Evolutionary conservation across 2,329 filamentous ascomycete genomes (phyloP).

Genomic region (Hirsutella thompsonii): DNA sequence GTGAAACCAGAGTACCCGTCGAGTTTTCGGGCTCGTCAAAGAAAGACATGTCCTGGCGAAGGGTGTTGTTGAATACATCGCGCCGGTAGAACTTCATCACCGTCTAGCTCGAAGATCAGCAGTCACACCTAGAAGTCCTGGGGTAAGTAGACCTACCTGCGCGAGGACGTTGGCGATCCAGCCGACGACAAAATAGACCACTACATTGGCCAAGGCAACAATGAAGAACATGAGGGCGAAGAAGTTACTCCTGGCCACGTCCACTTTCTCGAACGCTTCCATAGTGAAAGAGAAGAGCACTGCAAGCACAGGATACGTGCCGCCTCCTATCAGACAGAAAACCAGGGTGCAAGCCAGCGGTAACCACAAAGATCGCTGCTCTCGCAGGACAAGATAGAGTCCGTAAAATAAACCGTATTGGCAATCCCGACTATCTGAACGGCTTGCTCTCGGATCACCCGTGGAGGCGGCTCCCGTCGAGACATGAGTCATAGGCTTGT

Average conservation of each 20-base stretch:
- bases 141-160: constrained; percentile 12
- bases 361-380: constrained; percentile 16
- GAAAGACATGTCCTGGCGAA: constrained; percentile 40
- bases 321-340: constrained; percentile 16
- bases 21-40: constrained; percentile 25
- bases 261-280: constrained; percentile 20
- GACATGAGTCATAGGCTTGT: constrained; percentile 8
- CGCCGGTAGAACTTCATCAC: constrained; percentile 21
- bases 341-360: constrained; percentile 9
- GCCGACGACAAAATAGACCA: constrained; percentile 27
- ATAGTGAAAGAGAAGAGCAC: constrained; percentile 26
- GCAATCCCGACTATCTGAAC: neutral
- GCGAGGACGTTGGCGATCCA: constrained; percentile 23
- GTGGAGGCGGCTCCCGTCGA: constrained; percentile 10
- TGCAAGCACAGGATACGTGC: constrained; percentile 26
- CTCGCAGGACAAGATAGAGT: constrained; percentile 15
- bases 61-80: constrained; percentile 34
- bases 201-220: constrained; percentile 30
- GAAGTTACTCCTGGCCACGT: constrained; percentile 30
- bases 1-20: constrained; percentile 24
- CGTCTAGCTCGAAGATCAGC: constrained; percentile 8
- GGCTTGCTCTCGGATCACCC: constrained; percentile 2
- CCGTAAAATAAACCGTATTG: constrained; percentile 16
- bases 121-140: neutral
- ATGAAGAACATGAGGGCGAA: constrained; percentile 45